Evolutionary conservation across 306 rosid species (phyloP).

Genomic region (Casuarina equisetifolia): DNA sequence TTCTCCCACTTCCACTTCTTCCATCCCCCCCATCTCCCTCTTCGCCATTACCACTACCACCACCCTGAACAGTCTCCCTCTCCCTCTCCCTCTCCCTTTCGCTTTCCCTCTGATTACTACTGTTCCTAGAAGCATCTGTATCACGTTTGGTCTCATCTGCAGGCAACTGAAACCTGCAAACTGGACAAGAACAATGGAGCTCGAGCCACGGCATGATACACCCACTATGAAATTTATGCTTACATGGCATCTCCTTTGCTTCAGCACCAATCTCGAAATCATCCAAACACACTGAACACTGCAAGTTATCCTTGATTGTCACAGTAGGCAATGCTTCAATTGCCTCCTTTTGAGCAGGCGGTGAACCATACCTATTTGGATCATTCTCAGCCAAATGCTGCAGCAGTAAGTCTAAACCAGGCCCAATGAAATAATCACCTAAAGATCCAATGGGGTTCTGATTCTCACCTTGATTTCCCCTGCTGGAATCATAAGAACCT

Average conservation of each 20-base stretch:
- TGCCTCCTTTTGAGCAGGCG: slow-evolving; percentile 74
- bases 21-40: slow-evolving; percentile 41
- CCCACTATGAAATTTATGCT: slow-evolving; percentile 64
- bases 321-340: slow-evolving; percentile 66
- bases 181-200: slow-evolving; percentile 85
- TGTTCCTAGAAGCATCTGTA: slow-evolving; percentile 38
- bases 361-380: slow-evolving; percentile 73
- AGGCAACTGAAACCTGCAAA: slow-evolving; percentile 72
- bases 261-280: slow-evolving; percentile 64
- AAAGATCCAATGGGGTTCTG: slow-evolving; percentile 54
- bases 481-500: slow-evolving; percentile 38
- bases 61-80: slow-evolving; percentile 19
- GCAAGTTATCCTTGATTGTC: slow-evolving; percentile 45
- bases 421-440: slow-evolving; percentile 73
- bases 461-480: slow-evolving; percentile 37
- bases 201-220: slow-evolving; percentile 86
- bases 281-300: slow-evolving; percentile 79
- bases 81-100: slow-evolving; percentile 33
- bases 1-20: slow-evolving; percentile 49
- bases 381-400: slow-evolving; percentile 87
- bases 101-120: slow-evolving; percentile 35
- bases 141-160: slow-evolving; percentile 57
- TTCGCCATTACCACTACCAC: slow-evolving; percentile 20
- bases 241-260: slow-evolving; percentile 86
- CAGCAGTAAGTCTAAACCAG: slow-evolving; percentile 69